Evolutionary conservation across 2,329 filamentous ascomycete genomes (phyloP), one percentile per base, ranked within the genome.

Genomic region (Neopestalotiopsis sp.): DNA sequence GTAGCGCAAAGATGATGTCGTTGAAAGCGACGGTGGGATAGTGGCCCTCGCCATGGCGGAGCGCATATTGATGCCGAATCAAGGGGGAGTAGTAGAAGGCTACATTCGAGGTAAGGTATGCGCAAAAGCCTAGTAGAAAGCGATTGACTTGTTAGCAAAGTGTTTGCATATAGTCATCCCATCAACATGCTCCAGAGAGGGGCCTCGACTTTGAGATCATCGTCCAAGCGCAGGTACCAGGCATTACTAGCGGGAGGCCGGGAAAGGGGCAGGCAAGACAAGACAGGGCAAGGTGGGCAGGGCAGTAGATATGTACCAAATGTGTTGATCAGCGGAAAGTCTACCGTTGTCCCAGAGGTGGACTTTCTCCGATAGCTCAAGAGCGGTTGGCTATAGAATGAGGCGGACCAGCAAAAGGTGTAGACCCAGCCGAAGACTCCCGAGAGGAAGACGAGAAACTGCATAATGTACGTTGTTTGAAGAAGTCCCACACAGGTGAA

Each of bases 371-470:
- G 85, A 79, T 87, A 91, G 85, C 98, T 98, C 71, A 94, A 87
- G 70, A 97, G 82, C 6, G 92, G 90, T 79, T 98, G 96, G 1
- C 95, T 95, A 79, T 98, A 98, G 83, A 98, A 98, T 17, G 94
- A 97, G 17, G 91, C 82, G 13, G 93, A 95, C 95, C 95, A 96
- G 80, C 88, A 90, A 63, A 90, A 72, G 72, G 89, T 91, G 81
- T 95, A 95, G 76, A 91, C 82, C 92, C 92, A 94, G 79, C 92
- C 92, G 74, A 93, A 88, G 40, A 92, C 76, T 76, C 84, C 86
- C 65, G 87, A 90, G 20, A 89, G 67, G 68, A 85, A 74, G 38
- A 78, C 73, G 69, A 90, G 84, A 71, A 88, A 82, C 66, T 77
- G 76, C 77, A 79, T 79, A 71, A 45, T 72, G 68, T 13, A 56